Percentiles rank a stretch among this genome's conserved stretches.
These are phyloP conservation scores for Thuja plicata DNA, from an alignment of 83 land plant species.

Conservation along the genomic window DNA sequence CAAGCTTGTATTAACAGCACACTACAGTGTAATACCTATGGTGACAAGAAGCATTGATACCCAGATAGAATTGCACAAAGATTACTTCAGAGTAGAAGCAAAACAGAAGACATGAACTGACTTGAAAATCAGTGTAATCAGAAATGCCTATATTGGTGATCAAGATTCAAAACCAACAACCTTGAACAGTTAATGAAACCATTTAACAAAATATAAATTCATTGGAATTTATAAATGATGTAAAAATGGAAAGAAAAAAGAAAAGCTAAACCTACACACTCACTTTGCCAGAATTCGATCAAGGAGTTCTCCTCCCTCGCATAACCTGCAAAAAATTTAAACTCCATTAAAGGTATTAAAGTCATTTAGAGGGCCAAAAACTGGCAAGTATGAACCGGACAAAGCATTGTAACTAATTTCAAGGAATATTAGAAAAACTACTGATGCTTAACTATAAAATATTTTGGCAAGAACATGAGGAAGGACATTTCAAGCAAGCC, in stretches of 20 bases:
- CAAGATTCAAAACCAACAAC: neutral
- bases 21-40: neutral
- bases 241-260: neutral
- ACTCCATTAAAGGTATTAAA: neutral
- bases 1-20: neutral
- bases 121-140: neutral
- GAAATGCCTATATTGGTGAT: neutral
- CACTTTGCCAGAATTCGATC: constrained; percentile 96
- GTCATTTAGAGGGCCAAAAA: neutral
- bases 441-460: neutral
- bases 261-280: neutral
- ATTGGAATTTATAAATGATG: neutral
- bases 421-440: neutral
- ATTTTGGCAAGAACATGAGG: neutral
- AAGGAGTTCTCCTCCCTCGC: constrained; percentile 98
- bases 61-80: neutral
- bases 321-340: constrained; percentile 54
- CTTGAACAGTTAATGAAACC: neutral
- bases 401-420: neutral
- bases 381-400: neutral
- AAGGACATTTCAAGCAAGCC: neutral
- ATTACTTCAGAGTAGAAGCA: constrained; percentile 1
- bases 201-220: neutral
- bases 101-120: neutral
- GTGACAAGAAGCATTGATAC: neutral